Percentiles rank a stretch among this genome's conserved stretches.
These are phyloP conservation scores for Kalaharituber pfeilii DNA, from an alignment of 2,329 filamentous ascomycete genomes.

Conservation along the genomic window DNA sequence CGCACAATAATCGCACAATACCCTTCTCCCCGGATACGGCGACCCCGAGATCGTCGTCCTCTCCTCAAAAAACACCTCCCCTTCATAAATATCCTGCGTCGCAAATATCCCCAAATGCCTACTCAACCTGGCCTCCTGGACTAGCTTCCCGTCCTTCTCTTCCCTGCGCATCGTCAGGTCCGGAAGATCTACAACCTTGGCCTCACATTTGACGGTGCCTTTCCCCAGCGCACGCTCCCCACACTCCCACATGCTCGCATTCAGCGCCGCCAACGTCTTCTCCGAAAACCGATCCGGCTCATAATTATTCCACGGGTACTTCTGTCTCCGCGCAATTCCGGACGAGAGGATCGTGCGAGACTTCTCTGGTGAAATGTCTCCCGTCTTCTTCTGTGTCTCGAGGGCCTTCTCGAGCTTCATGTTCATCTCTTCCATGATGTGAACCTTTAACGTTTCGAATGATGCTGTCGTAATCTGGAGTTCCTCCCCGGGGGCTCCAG, in stretches of 20 bases:
- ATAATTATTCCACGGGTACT: conserved; percentile 52
- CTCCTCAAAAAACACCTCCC: conserved; percentile 62
- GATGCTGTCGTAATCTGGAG: background rate
- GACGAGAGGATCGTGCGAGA: conserved; percentile 1
- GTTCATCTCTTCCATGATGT: background rate
- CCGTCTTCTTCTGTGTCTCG: background rate
- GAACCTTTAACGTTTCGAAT: background rate
- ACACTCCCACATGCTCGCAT: conserved; percentile 47
- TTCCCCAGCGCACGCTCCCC: conserved; percentile 49
- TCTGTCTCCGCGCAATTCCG: conserved; percentile 28
- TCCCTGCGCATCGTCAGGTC: conserved; percentile 34
- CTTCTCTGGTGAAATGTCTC: background rate
- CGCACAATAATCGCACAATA: conserved; percentile 1
- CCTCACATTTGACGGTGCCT: conserved; percentile 32
- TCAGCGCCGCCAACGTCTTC: conserved; percentile 53
- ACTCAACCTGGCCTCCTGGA: conserved; percentile 23
- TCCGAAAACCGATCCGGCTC: conserved; percentile 54
- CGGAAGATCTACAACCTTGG: conserved; percentile 59
- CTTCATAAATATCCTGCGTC: conserved; percentile 57
- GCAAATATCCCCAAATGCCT: conserved; percentile 83
- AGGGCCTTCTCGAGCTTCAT: background rate
- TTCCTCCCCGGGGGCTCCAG: background rate
- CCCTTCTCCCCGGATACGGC: background rate
- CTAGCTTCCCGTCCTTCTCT: background rate
- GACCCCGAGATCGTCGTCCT: conserved; percentile 53